Percentiles rank a stretch among this genome's conserved stretches.
These are phyloP conservation scores for Stenogyne calaminthoides DNA, from an alignment of 305 asterid species.

Conservation along the genomic window DNA sequence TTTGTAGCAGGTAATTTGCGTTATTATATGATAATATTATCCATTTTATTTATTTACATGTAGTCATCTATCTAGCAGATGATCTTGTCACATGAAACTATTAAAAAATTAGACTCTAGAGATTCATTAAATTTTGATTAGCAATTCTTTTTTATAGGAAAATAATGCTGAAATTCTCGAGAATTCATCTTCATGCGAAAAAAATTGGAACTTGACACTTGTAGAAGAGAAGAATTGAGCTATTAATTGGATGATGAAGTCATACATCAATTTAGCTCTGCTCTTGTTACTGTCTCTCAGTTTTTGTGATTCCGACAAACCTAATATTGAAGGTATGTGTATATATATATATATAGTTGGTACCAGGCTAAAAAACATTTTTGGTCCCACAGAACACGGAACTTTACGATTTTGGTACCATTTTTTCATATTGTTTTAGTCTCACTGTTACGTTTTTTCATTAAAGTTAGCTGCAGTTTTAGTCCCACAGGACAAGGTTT, in stretches of 20 bases:
- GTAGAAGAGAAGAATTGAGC: slow-evolving; percentile 21
- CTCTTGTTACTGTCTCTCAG: slow-evolving; percentile 46
- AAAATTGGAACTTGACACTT: too few species aligned
- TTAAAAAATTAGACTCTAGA: not conserved
- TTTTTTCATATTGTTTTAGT: too few species aligned
- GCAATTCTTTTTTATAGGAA: not conserved
- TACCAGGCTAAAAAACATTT: too few species aligned
- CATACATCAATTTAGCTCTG: slow-evolving; percentile 29
- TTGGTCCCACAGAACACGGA: too few species aligned
- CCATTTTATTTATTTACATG: not conserved
- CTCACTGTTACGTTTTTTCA: too few species aligned
- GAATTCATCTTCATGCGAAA: not conserved
- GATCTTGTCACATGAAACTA: too few species aligned
- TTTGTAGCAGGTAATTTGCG: not conserved
- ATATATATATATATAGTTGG: too few species aligned
- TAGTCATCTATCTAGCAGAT: too few species aligned
- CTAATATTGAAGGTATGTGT: slow-evolving; percentile 64
- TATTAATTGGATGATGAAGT: slow-evolving; percentile 30
- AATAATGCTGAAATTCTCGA: not conserved
- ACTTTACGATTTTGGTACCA: too few species aligned
- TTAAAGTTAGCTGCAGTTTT: too few species aligned
- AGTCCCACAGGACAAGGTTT: too few species aligned
- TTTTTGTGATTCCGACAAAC: slow-evolving; percentile 47
- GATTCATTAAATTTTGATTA: not conserved
- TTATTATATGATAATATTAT: not conserved